Evolutionary conservation across 345 rosid species (phyloP), one percentile per base, ranked within the genome.

Genomic region (Eucalyptus erythrocorys): DNA sequence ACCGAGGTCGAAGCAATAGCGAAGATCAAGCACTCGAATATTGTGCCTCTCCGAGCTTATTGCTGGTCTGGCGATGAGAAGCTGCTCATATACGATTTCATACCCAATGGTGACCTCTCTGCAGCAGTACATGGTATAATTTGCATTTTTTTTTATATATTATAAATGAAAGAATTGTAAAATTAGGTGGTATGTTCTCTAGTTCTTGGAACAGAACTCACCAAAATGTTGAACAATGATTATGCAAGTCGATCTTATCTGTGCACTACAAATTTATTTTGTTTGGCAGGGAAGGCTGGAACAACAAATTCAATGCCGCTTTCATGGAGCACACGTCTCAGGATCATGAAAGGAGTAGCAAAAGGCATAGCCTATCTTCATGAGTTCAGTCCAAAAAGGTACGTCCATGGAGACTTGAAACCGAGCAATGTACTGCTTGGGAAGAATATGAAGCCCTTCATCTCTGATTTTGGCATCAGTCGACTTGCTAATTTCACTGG

Each of bases 1-100:
- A 93, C 93, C 19, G 98, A 95, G 91, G 98, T 95, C 1, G 99
- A 97, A 93, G 96, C 97, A 82, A 92, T 96, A 50, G 98, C 95
- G 40, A 96, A 94, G 95, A 92, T 97, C 51, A 97, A 94, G 88
- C 99, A 97, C 89, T 96, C 92, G 3, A 96, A 97, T 89, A 89
- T 96, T 24, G 95, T 96, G 88, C 93, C 91, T 88, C 99, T 97
- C 68, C 92, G 94, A 90, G 99, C 99, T 53, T 97, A 96, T 90
- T 97, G 96, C 89, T 97, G 99, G 96, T 96, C 99, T 87, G 94
- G 90, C 1, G 94, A 97, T 45, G 99, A 97, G 94, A 96, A 97
- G 92, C 92, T 97, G 87, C 91, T 96, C 13, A 97, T 97, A 92
- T 96, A 97, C 81, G 99, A 96, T 88, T 96, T 93, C 86, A 91